Percentiles rank a stretch among this genome's conserved stretches.
Conservation (phyloP, 345 rosid species). For the Toxicodendron radicans region DNA sequence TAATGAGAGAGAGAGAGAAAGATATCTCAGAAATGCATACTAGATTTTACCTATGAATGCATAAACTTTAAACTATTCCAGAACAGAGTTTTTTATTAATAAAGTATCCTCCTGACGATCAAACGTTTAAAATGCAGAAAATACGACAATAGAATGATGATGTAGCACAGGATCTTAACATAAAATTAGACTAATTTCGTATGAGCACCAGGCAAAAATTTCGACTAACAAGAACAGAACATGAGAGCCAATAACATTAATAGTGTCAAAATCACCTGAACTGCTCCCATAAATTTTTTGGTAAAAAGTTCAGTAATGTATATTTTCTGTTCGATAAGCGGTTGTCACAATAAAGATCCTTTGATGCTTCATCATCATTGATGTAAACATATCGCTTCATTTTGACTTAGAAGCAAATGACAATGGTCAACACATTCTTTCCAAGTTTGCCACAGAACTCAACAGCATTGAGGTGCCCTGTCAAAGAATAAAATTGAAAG, state of each 20-base stretch:
- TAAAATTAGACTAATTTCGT: not conserved
- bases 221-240: not conserved
- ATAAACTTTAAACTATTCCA: not conserved
- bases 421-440: constrained; percentile 14
- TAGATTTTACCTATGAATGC: not conserved
- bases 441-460: constrained; percentile 28
- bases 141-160: not conserved
- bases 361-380: constrained; percentile 74
- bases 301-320: constrained; percentile 81
- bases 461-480: constrained; percentile 14
- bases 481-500: not conserved
- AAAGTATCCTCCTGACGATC: not conserved
- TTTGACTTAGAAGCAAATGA: constrained; percentile 29
- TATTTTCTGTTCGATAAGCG: constrained; percentile 90
- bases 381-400: constrained; percentile 94
- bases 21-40: not conserved
- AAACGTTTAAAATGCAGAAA: not conserved
- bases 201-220: not conserved
- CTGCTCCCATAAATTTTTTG: constrained; percentile 92
- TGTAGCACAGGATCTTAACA: not conserved
- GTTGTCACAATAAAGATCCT: constrained; percentile 75
- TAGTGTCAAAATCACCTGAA: constrained; percentile 58
- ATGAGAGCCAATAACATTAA: not conserved
- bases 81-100: not conserved
- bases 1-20: constrained; percentile 2